These are phyloP conservation scores for Tolypocladium paradoxum DNA, from an alignment of 2,329 filamentous ascomycete genomes.

Conservation along the genomic window DNA sequence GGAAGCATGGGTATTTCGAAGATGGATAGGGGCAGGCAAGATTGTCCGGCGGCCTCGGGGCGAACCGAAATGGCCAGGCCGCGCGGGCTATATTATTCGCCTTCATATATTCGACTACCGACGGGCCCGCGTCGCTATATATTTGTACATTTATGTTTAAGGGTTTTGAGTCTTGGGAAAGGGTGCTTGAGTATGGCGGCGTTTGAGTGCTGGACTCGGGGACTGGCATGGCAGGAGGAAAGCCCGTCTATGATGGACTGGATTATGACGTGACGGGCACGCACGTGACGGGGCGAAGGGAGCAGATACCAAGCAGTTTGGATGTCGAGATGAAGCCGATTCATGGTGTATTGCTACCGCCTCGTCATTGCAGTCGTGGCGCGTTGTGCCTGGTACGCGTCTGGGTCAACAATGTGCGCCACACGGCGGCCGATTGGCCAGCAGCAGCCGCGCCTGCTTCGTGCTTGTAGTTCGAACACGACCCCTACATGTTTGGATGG, in stretches of 20 bases:
- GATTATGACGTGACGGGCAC: not conserved
- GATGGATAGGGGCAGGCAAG: not conserved
- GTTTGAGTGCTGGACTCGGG: not conserved
- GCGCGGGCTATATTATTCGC: not conserved
- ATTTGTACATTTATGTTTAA: slow-evolving; percentile 4
- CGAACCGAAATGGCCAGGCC: not conserved
- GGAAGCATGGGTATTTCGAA: not conserved
- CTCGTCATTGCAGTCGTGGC: not conserved
- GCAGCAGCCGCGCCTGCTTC: too few relatives aligned
- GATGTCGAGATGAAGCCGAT: not conserved
- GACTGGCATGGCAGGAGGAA: not conserved
- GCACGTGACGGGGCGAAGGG: not conserved
- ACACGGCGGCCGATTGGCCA: too few relatives aligned
- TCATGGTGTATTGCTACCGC: not conserved
- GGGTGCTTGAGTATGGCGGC: slow-evolving; percentile 3
- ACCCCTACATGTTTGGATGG: too few relatives aligned
- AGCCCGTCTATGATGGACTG: not conserved
- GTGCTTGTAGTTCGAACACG: too few relatives aligned
- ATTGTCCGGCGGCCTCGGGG: not conserved
- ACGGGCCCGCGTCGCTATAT: not conserved
- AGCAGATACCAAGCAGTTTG: not conserved
- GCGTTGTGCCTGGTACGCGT: too few relatives aligned
- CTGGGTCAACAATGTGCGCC: too few relatives aligned
- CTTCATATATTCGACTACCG: not conserved
- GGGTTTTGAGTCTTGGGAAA: slow-evolving; percentile 3